Conservation (phyloP, 2,329 filamentous ascomycete genomes). For the Mariannaea sp. region DNA sequence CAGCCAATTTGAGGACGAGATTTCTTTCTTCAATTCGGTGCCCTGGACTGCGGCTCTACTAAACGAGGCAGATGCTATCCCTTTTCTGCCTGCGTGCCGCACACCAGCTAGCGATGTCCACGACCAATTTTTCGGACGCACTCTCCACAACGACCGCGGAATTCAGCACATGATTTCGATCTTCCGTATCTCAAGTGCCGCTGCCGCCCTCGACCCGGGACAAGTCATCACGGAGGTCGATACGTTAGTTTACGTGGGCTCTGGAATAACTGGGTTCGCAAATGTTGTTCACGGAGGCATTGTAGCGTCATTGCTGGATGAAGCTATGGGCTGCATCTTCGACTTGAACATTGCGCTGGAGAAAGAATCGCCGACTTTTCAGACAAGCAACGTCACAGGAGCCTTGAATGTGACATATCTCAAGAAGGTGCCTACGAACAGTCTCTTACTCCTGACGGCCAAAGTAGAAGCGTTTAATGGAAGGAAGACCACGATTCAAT, state of each 20-base stretch:
- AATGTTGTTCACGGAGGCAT: slow-evolving; percentile 46
- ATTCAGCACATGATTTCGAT: slow-evolving; percentile 44
- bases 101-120: slow-evolving; percentile 37
- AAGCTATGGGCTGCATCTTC: slow-evolving; percentile 44
- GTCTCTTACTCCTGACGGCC: slow-evolving; percentile 40
- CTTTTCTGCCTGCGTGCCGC: slow-evolving; percentile 43
- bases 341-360: slow-evolving; percentile 44
- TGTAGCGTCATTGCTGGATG: slow-evolving; percentile 44
- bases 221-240: slow-evolving; percentile 38
- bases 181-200: slow-evolving; percentile 38
- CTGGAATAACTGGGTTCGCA: slow-evolving; percentile 42
- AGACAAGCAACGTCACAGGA: slow-evolving; percentile 42
- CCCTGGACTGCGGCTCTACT: slow-evolving; percentile 45
- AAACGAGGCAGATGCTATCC: slow-evolving; percentile 32
- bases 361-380: slow-evolving; percentile 38
- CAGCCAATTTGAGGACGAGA: slow-evolving; percentile 35
- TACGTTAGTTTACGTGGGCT: slow-evolving; percentile 41
- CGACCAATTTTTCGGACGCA: slow-evolving; percentile 44
- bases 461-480: slow-evolving; percentile 41
- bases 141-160: slow-evolving; percentile 37
- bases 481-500: slow-evolving; percentile 41
- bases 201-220: slow-evolving; percentile 30
- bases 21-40: slow-evolving; percentile 42
- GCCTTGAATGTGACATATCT: slow-evolving; percentile 43
- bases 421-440: slow-evolving; percentile 39